Evolutionary conservation across 768 basidiomycete species (phyloP).

Genomic region (Mrakia blollopis): DNA sequence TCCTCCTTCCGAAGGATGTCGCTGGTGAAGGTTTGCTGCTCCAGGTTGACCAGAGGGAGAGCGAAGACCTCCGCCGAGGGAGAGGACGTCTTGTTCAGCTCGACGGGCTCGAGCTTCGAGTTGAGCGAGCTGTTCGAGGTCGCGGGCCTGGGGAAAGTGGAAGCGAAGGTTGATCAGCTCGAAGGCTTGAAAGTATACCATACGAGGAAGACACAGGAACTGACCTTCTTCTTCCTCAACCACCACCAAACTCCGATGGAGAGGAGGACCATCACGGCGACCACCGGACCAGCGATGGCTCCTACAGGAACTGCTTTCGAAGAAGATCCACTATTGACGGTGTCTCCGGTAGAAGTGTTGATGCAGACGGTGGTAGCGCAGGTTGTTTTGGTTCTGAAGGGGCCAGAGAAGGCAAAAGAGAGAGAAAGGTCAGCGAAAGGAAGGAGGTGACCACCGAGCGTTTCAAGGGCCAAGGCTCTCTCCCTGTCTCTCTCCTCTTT

Average conservation of each 20-base stretch:
- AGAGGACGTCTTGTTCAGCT: conserved; percentile 27
- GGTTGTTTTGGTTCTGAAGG: conserved; percentile 28
- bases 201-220: too few species aligned
- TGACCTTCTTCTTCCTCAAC: conserved; percentile 25
- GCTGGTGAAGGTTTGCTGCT: conserved; percentile 15
- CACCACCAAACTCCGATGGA: conserved; percentile 28
- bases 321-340: neutral
- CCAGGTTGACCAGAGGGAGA: conserved; percentile 7
- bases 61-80: conserved; percentile 23
- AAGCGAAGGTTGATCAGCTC: too few species aligned
- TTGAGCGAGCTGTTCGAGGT: conserved; percentile 22
- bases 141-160: conserved; percentile 2
- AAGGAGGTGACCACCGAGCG: neutral
- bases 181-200: too few species aligned
- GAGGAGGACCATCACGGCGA: conserved; percentile 27
- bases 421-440: neutral
- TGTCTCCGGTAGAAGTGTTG: neutral
- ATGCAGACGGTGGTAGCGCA: conserved; percentile 30
- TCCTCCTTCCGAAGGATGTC: conserved; percentile 21
- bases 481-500: neutral
- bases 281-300: conserved; percentile 31
- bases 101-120: conserved; percentile 31
- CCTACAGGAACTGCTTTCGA: conserved; percentile 22
- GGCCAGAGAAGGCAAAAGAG: neutral
- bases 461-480: neutral